These are phyloP conservation scores for Aristolochia californica DNA, from an alignment of 164 flowering plant genomes.

Conservation along the genomic window DNA sequence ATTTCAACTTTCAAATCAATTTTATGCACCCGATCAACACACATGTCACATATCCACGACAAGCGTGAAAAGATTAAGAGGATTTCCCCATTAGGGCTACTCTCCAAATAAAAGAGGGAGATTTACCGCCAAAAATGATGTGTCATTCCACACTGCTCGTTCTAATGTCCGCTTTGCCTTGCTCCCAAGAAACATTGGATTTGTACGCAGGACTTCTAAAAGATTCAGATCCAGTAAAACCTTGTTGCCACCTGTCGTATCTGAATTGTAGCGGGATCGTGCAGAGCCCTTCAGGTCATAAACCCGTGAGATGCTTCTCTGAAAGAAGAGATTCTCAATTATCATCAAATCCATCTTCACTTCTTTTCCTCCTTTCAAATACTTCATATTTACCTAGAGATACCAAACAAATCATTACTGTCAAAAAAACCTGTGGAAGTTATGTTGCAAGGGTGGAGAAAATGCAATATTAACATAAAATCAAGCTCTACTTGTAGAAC, in stretches of 20 bases:
- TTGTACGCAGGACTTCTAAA: constrained; percentile 53
- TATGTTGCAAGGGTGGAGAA: too few species aligned
- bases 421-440: too few species aligned
- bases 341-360: constrained; percentile 77
- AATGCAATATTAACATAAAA: background rate
- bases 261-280: constrained; percentile 62
- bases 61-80: too few species aligned
- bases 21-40: too few species aligned
- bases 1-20: too few species aligned
- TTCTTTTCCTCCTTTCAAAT: constrained; percentile 59
- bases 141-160: constrained; percentile 85
- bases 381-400: constrained; percentile 48
- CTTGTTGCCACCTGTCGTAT: constrained; percentile 51
- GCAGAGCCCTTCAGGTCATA: constrained; percentile 83
- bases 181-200: constrained; percentile 74
- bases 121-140: constrained; percentile 66
- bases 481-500: background rate
- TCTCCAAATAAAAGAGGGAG: background rate
- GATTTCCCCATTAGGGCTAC: too few species aligned
- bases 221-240: constrained; percentile 66
- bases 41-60: too few species aligned
- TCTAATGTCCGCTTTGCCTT: constrained; percentile 65
- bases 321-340: constrained; percentile 78
- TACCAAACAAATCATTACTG: background rate
- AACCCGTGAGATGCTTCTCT: constrained; percentile 46